Percentiles rank a stretch among this genome's conserved stretches.
phyloP scores from a whole-genome alignment of 768 basidiomycete genomes.

The Agrocybe pediades region DNA sequence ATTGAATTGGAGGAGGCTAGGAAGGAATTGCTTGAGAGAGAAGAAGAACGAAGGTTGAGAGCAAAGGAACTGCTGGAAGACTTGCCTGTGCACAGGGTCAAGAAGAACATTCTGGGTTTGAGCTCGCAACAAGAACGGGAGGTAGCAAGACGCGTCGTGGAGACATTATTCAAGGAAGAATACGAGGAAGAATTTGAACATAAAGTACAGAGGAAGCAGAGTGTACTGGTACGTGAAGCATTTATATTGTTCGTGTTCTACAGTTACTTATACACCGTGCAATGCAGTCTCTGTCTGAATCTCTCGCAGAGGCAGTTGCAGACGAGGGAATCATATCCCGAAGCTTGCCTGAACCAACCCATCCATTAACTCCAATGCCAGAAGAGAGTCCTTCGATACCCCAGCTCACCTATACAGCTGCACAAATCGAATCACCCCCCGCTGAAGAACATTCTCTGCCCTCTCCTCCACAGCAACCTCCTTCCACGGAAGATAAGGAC shows the following conservation, averaged over 20 bases:
- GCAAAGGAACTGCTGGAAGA: slow-evolving; percentile 52
- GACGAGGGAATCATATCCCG: slow-evolving; percentile 45
- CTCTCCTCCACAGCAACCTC: slow-evolving; percentile 7
- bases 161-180: slow-evolving; percentile 62
- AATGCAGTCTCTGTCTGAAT: slow-evolving; percentile 59
- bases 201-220: slow-evolving; percentile 56
- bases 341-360: slow-evolving; percentile 31
- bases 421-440: background rate
- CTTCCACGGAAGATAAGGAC: slow-evolving; percentile 11
- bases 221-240: slow-evolving; percentile 52
- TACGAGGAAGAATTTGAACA: slow-evolving; percentile 45
- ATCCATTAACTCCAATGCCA: slow-evolving; percentile 33
- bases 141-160: slow-evolving; percentile 65
- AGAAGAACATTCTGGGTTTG: background rate
- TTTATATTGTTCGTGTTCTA: slow-evolving; percentile 4
- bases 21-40: slow-evolving; percentile 58
- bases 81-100: slow-evolving; percentile 54
- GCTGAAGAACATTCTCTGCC: slow-evolving; percentile 2
- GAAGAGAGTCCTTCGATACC: slow-evolving; percentile 28
- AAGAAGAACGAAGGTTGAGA: slow-evolving; percentile 41
- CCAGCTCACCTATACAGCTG: slow-evolving; percentile 12
- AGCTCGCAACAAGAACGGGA: slow-evolving; percentile 44
- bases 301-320: slow-evolving; percentile 55
- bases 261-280: background rate
- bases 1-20: slow-evolving; percentile 67